These are phyloP conservation scores for Inga oerstediana DNA, from an alignment of 306 rosid genomes.

Conservation along the genomic window DNA sequence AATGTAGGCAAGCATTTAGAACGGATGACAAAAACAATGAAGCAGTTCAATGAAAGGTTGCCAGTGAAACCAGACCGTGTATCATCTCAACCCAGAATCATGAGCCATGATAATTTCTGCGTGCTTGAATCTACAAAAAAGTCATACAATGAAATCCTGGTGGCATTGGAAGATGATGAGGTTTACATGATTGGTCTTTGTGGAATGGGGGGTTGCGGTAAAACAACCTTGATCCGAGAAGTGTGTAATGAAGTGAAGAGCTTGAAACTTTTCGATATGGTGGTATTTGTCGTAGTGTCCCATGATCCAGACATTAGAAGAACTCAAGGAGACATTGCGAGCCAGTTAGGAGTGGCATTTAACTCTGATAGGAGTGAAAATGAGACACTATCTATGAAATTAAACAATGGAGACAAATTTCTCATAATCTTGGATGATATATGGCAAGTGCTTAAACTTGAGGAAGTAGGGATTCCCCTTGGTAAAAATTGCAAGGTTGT, in stretches of 20 bases:
- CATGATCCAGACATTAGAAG: rapidly evolving
- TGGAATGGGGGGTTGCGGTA: background rate
- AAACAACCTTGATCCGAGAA: background rate
- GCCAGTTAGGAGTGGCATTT: too few species aligned
- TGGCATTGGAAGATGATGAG: too few species aligned
- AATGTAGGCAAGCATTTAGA: background rate
- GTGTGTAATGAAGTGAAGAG: background rate
- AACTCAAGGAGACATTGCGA: background rate
- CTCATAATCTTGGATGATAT: slow-evolving; percentile 13
- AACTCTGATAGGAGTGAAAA: too few species aligned
- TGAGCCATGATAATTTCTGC: too few species aligned
- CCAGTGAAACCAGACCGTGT: too few species aligned
- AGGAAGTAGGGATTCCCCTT: background rate
- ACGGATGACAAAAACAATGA: background rate
- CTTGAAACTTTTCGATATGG: background rate
- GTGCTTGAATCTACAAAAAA: too few species aligned
- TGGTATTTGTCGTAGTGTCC: background rate
- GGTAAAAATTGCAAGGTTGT: background rate
- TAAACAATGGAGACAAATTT: background rate
- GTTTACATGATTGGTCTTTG: background rate
- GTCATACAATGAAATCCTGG: background rate
- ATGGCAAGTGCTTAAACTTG: background rate
- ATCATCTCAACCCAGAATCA: too few species aligned
- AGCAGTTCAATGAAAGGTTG: background rate
- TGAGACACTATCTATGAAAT: background rate